These are phyloP conservation scores for Xylariaceae sp. DNA, from an alignment of 2,329 filamentous ascomycete genomes.

Conservation along the genomic window DNA sequence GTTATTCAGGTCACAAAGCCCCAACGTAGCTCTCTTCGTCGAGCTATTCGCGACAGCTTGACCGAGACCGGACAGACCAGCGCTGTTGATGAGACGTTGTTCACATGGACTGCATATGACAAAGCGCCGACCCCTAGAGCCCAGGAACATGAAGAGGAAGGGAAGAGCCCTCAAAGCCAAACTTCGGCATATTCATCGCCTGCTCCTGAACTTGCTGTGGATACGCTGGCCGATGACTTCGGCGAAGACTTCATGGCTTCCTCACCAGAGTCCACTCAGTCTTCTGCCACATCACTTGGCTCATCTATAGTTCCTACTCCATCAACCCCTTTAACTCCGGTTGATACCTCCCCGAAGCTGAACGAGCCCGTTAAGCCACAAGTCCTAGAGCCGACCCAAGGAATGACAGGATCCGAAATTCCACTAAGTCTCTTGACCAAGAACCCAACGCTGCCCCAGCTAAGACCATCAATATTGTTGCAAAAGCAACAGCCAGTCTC, in stretches of 20 bases:
- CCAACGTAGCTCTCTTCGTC: constrained; percentile 11
- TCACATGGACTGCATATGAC: too few relatives aligned
- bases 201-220: not conserved
- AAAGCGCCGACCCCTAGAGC: too few relatives aligned
- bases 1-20: not conserved
- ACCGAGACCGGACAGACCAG: not conserved
- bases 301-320: not conserved
- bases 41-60: constrained; percentile 7
- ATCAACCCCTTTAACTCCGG: not conserved
- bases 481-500: too few relatives aligned
- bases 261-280: not conserved
- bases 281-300: not conserved
- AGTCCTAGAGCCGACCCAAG: too few relatives aligned
- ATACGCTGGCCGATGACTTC: not conserved
- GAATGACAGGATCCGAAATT: too few relatives aligned
- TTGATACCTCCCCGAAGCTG: too few relatives aligned
- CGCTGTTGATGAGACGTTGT: not conserved
- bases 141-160: too few relatives aligned
- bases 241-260: not conserved
- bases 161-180: too few relatives aligned
- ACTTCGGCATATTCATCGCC: not conserved
- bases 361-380: too few relatives aligned
- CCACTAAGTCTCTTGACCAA: too few relatives aligned
- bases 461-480: too few relatives aligned
- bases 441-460: too few relatives aligned